Conservation (phyloP, 1,284 basidiomycete genomes). For the Volvariella volvacea region DNA sequence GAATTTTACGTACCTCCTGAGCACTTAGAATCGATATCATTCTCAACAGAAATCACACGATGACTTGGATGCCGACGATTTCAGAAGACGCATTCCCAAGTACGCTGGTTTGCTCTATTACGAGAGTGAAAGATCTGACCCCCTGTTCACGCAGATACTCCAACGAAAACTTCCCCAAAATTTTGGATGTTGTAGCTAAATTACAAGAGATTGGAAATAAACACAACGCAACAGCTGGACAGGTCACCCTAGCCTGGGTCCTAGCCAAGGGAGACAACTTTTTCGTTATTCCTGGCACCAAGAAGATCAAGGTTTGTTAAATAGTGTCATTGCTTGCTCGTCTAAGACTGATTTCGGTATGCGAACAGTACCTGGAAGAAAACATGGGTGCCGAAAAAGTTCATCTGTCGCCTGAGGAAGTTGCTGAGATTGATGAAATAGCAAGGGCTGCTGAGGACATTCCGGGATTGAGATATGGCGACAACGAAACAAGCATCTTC, state of each 20-base stretch:
- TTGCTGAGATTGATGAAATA: not conserved
- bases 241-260: conserved; percentile 60
- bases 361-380: conserved; percentile 36
- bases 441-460: not conserved
- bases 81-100: conserved; percentile 22
- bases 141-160: too few species aligned
- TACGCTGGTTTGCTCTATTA: conserved; percentile 6
- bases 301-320: too few species aligned
- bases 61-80: conserved; percentile 41
- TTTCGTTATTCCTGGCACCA: conserved; percentile 50
- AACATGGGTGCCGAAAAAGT: conserved; percentile 30
- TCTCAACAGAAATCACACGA: conserved; percentile 29
- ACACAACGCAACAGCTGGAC: conserved; percentile 44
- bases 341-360: too few species aligned
- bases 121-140: too few species aligned
- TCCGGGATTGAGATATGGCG: not conserved
- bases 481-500: too few species aligned
- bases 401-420: conserved; percentile 18
- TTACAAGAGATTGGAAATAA: conserved; percentile 37
- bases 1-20: not conserved
- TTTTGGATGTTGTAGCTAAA: conserved; percentile 41
- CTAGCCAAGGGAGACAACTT: conserved; percentile 47
- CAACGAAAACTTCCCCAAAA: conserved; percentile 51
- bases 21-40: not conserved
- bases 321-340: too few species aligned